Evolutionary conservation across 164 flowering plant species (phyloP), one percentile per base, ranked within the genome.

Genomic region (Chimonanthus salicifolius): DNA sequence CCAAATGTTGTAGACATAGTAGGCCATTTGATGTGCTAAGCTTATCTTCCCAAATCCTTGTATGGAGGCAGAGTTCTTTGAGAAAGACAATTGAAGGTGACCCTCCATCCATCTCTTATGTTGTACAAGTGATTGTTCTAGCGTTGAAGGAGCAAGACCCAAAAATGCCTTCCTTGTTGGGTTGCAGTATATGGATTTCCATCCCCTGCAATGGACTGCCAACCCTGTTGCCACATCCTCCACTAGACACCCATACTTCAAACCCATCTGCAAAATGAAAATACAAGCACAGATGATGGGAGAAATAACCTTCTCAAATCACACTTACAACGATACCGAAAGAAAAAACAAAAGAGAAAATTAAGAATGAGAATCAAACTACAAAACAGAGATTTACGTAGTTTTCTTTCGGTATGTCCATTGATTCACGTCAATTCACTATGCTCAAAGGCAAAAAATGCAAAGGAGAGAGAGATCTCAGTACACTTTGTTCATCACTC

Each of bases 71-170:
- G 84, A 78, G 66, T 83, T 83, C 71, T 74, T 83, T 0, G 92
- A 85, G 1, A 89, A 67, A 7, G 88, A 43, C n/a, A 92, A 84
- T 78, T 86, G 92, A 18, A 91, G 71, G 63, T 87, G 84, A 7
- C 94, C 97, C 81, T 89, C 97, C 3, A 88, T 79, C 95, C 95
- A 90, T 84, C 97, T 83, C 82, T 87, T 89, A 54, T 87, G 92
- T 75, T 89, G 94, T 47, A 88, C 85, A 5, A 92, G 85, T 13
- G 82, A 54, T 49, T 87, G 81, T 50, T 69, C 75, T 21, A 90
- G 76, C 45, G 88, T 83, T 7, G 79, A 81, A 11, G 89, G 81
- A 47, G 87, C 88, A 51, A 87, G 20, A 2, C 94, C 97, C 62
- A 90, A 60, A 83, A 90, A 90, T 0, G 79, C 88, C 9, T 47